Conservation (phyloP, 345 rosid species). For the Viola odorata region DNA sequence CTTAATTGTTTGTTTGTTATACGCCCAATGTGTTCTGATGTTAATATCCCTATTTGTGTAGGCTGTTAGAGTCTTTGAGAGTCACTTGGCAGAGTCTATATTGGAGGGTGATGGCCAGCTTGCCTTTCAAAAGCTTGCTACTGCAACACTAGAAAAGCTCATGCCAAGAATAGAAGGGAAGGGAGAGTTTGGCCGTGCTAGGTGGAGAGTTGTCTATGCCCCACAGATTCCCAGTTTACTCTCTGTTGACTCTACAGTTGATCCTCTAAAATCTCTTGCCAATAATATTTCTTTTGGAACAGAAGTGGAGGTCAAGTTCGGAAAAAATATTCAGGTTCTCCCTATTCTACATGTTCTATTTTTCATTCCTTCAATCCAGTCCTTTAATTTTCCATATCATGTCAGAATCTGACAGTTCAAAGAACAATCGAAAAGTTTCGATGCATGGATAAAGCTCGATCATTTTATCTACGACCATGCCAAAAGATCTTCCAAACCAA, state of each 20-base stretch:
- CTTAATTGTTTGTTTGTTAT: not conserved
- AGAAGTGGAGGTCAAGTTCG: slow-evolving; percentile 94
- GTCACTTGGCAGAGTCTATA: slow-evolving; percentile 94
- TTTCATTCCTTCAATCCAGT: not conserved
- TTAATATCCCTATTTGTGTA: slow-evolving; percentile 21
- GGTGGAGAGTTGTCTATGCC: slow-evolving; percentile 99
- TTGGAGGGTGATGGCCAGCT: slow-evolving; percentile 96
- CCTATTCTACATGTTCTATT: not conserved
- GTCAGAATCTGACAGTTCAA: not conserved
- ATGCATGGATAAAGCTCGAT: too few species aligned
- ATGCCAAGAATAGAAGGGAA: slow-evolving; percentile 99
- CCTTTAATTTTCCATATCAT: too few species aligned
- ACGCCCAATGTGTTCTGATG: not conserved
- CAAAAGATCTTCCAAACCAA: too few species aligned
- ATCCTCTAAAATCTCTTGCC: slow-evolving; percentile 91
- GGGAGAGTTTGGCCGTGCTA: slow-evolving; percentile 90
- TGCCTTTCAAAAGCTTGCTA: slow-evolving; percentile 94
- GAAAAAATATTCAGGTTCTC: slow-evolving; percentile 87
- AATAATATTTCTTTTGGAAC: slow-evolving; percentile 83
- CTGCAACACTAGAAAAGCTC: slow-evolving; percentile 82
- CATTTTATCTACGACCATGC: too few species aligned
- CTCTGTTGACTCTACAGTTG: slow-evolving; percentile 86
- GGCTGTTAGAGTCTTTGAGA: slow-evolving; percentile 96
- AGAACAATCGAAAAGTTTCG: too few species aligned
- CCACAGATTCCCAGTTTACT: slow-evolving; percentile 97